Conservation (phyloP, 192 early-diverging fungal species). For the Dimargaris xerosporica region DNA sequence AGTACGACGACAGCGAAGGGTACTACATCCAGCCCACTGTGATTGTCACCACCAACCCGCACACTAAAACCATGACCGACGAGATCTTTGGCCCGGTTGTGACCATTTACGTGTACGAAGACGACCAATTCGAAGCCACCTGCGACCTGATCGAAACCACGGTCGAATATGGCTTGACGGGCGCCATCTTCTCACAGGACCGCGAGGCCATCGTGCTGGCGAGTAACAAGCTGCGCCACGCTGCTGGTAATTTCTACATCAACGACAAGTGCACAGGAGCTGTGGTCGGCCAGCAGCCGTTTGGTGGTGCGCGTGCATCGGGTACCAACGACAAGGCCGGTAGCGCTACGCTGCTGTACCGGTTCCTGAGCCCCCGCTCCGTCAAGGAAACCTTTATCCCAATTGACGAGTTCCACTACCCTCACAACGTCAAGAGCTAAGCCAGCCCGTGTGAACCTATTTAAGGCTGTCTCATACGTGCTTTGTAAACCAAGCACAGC, state of each 20-base stretch:
- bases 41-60: slow-evolving; percentile 69
- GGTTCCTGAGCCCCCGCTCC: slow-evolving; percentile 84
- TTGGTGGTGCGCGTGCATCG: slow-evolving; percentile 83
- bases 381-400: slow-evolving; percentile 94
- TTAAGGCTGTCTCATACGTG: not conserved
- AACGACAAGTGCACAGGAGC: slow-evolving; percentile 99
- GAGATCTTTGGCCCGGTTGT: slow-evolving; percentile 97
- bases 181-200: slow-evolving; percentile 79
- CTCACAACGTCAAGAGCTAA: slow-evolving; percentile 50
- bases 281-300: slow-evolving; percentile 95
- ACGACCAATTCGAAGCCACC: slow-evolving; percentile 56
- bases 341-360: slow-evolving; percentile 52
- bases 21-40: slow-evolving; percentile 89
- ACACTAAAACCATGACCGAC: slow-evolving; percentile 72
- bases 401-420: slow-evolving; percentile 62
- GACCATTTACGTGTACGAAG: slow-evolving; percentile 81
- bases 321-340: slow-evolving; percentile 99
- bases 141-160: slow-evolving; percentile 63
- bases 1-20: slow-evolving; percentile 69
- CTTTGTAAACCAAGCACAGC: not conserved
- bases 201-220: slow-evolving; percentile 59
- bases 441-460: not conserved
- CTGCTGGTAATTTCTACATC: slow-evolving; percentile 96
- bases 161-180: slow-evolving; percentile 79
- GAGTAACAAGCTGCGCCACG: slow-evolving; percentile 63